A percentile compares a stretch with the other conserved stretches of the same genome.
Evolutionary conservation across 1,139 yeast species (phyloP).

Genomic region (Yamadazyma aaseri): DNA sequence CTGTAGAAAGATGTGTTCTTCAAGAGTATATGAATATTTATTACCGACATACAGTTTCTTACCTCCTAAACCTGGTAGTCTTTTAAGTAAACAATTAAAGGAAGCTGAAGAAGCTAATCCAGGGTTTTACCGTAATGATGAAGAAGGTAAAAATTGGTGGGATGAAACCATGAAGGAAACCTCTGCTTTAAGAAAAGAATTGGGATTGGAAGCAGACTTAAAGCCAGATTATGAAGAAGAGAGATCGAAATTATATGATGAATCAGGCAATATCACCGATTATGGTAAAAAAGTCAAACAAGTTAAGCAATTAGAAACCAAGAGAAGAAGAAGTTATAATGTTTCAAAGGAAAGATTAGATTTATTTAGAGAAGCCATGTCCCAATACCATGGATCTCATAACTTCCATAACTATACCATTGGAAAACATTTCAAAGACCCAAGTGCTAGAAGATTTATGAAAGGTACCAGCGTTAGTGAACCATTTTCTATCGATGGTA

Average conservation of each 20-base stretch:
- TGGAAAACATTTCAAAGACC: constrained; percentile 84
- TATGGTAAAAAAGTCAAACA: constrained; percentile 49
- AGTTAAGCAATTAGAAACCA: constrained; percentile 66
- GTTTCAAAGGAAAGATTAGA: constrained; percentile 60
- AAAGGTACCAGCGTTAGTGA: constrained; percentile 77
- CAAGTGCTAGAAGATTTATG: constrained; percentile 83
- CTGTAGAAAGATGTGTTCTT: constrained; percentile 92
- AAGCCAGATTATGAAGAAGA: neutral
- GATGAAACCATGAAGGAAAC: constrained; percentile 44
- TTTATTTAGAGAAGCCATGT: constrained; percentile 65
- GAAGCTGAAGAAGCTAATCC: constrained; percentile 56
- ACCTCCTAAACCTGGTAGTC: constrained; percentile 81
- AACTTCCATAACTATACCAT: constrained; percentile 94
- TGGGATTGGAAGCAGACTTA: constrained; percentile 38
- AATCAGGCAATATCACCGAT: constrained; percentile 38
- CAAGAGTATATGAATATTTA: constrained; percentile 89
- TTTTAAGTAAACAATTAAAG: constrained; percentile 58
- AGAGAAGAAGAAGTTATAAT: constrained; percentile 67
- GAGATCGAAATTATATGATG: constrained; percentile 27
- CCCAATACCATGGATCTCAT: constrained; percentile 79
- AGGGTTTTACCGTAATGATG: constrained; percentile 55
- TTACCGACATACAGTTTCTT: constrained; percentile 87
- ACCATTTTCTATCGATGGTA: constrained; percentile 88
- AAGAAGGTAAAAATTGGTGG: constrained; percentile 79
- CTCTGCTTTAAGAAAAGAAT: constrained; percentile 33